These are phyloP conservation scores for Vitis rotundifolia DNA, from an alignment of 164 flowering plant species.

Conservation along the genomic window DNA sequence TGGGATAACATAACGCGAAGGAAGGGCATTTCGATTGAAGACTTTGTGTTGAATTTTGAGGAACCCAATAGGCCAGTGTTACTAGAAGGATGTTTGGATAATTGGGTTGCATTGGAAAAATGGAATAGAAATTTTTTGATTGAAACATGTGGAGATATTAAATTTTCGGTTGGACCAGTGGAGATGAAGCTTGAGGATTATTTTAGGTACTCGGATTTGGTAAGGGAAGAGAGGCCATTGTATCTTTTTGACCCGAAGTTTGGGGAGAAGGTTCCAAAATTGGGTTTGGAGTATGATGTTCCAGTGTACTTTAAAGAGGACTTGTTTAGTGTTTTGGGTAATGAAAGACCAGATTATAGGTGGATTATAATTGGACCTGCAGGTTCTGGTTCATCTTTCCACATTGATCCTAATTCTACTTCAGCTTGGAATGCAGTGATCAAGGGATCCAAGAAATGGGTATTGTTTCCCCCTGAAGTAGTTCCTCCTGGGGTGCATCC, in stretches of 20 bases:
- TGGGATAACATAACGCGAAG: constrained; percentile 78
- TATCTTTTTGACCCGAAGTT: constrained; percentile 95
- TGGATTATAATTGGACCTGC: constrained; percentile 96
- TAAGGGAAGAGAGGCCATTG: constrained; percentile 85
- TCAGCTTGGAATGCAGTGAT: constrained; percentile 99
- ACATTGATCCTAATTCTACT: constrained; percentile 96
- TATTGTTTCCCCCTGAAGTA: constrained; percentile 90
- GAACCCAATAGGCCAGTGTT: constrained; percentile 88
- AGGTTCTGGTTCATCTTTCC: constrained; percentile 86
- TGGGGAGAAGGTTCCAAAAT: constrained; percentile 73
- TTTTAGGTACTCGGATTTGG: constrained; percentile 76
- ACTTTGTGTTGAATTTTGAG: constrained; percentile 75
- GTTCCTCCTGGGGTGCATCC: constrained; percentile 98
- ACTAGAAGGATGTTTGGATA: constrained; percentile 84
- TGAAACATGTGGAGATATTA: constrained; percentile 52
- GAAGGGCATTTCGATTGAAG: constrained; percentile 73
- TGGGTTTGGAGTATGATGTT: constrained; percentile 79
- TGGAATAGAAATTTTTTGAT: constrained; percentile 82
- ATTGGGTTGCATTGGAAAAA: constrained; percentile 74
- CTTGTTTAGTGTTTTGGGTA: constrained; percentile 78
- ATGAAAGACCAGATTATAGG: constrained; percentile 90
- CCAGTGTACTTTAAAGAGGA: constrained; percentile 89
- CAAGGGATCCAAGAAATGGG: constrained; percentile 95
- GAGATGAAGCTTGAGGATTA: constrained; percentile 82
- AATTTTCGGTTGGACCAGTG: constrained; percentile 84